A percentile compares a stretch with the other conserved stretches of the same genome.
Evolutionary conservation across 768 basidiomycete species (phyloP).

Genomic region (Mycena chlorophos): DNA sequence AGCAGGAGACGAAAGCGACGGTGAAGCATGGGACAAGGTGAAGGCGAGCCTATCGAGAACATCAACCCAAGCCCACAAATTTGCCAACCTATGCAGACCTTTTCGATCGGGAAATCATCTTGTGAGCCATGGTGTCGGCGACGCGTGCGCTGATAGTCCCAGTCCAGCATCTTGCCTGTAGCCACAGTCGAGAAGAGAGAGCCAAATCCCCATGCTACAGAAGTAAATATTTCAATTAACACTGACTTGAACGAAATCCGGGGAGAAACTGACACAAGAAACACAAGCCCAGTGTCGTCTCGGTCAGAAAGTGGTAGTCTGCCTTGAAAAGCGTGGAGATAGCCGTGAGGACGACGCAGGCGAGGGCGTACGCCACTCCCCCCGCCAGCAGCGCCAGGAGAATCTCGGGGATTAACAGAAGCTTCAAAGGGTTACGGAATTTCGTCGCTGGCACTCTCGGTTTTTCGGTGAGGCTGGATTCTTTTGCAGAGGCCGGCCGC

Average conservation of each 20-base stretch:
- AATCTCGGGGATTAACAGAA: constrained; percentile 59
- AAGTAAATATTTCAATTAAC: neutral
- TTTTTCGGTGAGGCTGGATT: constrained; percentile 36
- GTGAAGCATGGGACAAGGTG: too few species aligned
- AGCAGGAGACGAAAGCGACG: too few species aligned
- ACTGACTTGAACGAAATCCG: too few species aligned
- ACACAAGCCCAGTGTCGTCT: constrained; percentile 73
- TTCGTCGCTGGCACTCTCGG: constrained; percentile 26
- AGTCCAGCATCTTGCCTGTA: constrained; percentile 12
- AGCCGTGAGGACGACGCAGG: constrained; percentile 60
- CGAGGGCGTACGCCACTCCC: constrained; percentile 52
- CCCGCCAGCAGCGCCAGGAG: constrained; percentile 50
- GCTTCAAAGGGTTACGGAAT: constrained; percentile 54
- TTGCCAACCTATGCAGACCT: too few species aligned
- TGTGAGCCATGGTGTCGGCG: too few species aligned
- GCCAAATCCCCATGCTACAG: constrained; percentile 12
- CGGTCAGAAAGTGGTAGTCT: constrained; percentile 58
- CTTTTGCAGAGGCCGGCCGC: constrained; percentile 4
- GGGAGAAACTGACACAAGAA: constrained; percentile 48
- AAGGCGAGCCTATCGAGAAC: too few species aligned
- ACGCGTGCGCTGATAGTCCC: constrained; percentile 14
- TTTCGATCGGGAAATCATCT: too few species aligned
- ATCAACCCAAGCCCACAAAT: too few species aligned
- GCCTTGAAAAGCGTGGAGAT: constrained; percentile 60
- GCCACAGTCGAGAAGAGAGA: neutral